phyloP scores from a whole-genome alignment of 768 basidiomycete species.

The Auricularia heimuer region DNA sequence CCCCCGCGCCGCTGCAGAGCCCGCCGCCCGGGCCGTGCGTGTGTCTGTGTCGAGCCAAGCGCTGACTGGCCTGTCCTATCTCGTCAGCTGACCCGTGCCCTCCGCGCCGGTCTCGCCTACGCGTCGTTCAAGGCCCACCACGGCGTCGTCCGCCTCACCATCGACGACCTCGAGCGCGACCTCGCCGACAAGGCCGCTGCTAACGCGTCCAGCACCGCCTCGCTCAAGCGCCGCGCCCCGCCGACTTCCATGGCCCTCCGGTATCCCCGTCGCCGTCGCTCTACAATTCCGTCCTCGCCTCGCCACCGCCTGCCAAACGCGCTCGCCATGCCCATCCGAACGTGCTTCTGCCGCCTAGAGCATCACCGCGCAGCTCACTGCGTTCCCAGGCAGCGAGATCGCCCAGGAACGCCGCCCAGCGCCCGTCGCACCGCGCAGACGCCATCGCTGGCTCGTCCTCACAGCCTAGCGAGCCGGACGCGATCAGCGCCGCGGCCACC shows the following conservation, averaged over 20 bases:
- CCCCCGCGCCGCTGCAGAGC: not conserved
- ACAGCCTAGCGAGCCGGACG: slow-evolving; percentile 16
- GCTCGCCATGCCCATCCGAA: slow-evolving; percentile 24
- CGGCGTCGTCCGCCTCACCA: slow-evolving; percentile 53
- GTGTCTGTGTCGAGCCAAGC: not conserved
- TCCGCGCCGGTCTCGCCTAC: slow-evolving; percentile 72
- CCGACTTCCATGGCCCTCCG: slow-evolving; percentile 10
- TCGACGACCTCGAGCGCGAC: slow-evolving; percentile 53
- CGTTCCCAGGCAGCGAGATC: not conserved
- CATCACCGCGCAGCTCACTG: not conserved
- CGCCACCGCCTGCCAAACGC: slow-evolving; percentile 49
- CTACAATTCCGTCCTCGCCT: slow-evolving; percentile 62
- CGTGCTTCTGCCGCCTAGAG: not conserved
- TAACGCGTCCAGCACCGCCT: slow-evolving; percentile 5
- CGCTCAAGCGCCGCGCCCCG: slow-evolving; percentile 6
- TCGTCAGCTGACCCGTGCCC: slow-evolving; percentile 64
- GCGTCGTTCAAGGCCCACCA: slow-evolving; percentile 77
- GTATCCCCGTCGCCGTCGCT: slow-evolving; percentile 47
- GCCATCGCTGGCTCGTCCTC: slow-evolving; percentile 40
- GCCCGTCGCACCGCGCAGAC: slow-evolving; percentile 23
- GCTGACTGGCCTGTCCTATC: slow-evolving; percentile 11
- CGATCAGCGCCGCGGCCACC: slow-evolving; percentile 72
- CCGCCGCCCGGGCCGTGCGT: no score
- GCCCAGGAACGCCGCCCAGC: slow-evolving; percentile 20
- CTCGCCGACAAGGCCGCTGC: slow-evolving; percentile 1